Conservation (phyloP, 768 basidiomycete species). For the Lentinus tigrinus region DNA sequence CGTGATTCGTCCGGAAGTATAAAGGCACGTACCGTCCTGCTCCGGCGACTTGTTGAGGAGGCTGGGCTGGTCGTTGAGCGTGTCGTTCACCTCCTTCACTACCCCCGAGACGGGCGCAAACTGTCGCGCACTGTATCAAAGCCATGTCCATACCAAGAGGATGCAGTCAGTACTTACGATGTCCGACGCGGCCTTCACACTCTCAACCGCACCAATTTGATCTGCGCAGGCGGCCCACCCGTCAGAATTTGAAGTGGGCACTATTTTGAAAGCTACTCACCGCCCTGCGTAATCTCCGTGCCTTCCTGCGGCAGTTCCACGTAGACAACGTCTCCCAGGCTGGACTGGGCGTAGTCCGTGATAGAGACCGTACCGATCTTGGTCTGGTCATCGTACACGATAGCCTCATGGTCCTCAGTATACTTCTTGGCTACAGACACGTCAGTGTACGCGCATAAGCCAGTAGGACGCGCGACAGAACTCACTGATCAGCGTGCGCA, state of each 20-base stretch:
- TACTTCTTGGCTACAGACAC: conserved; percentile 64
- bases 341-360: conserved; percentile 89
- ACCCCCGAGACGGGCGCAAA: conserved; percentile 92
- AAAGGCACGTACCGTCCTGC: conserved; percentile 61
- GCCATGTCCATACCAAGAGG: not conserved
- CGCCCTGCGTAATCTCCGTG: conserved; percentile 63
- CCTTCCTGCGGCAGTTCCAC: conserved; percentile 83
- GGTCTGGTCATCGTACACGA: conserved; percentile 74
- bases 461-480: conserved; percentile 14
- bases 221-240: conserved; percentile 43
- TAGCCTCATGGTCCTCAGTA: conserved; percentile 85
- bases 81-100: conserved; percentile 76
- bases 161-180: conserved; percentile 49
- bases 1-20: not conserved
- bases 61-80: conserved; percentile 63
- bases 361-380: conserved; percentile 80
- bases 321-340: conserved; percentile 95
- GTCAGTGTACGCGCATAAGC: conserved; percentile 3
- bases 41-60: conserved; percentile 89
- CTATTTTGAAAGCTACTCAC: conserved; percentile 46
- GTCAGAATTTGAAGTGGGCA: not conserved
- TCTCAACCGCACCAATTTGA: conserved; percentile 89
- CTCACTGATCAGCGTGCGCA: conserved; percentile 64
- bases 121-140: conserved; percentile 36
- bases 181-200: conserved; percentile 95